Evolutionary conservation across 139 green algal genomes (phyloP).

Genomic region (Pleodorina starrii): DNA sequence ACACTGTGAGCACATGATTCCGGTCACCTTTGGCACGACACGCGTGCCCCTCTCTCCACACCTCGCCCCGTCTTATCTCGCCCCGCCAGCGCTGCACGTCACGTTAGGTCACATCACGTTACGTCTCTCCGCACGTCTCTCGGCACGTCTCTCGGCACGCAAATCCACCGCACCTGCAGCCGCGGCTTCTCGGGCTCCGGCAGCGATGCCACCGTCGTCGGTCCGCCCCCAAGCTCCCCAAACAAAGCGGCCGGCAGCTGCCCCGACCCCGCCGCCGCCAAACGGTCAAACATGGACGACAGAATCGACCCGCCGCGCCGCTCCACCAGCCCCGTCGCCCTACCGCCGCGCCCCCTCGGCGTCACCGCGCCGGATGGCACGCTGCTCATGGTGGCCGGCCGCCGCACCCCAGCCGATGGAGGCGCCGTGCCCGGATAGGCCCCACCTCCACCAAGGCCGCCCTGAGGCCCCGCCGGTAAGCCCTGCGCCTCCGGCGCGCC

Average conservation of each 20-base stretch:
- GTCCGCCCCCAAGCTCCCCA: neutral
- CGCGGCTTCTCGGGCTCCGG: neutral
- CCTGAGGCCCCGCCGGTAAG: no score
- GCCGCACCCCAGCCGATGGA: neutral
- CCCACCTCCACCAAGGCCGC: neutral
- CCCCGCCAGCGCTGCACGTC: no score
- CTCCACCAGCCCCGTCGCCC: neutral
- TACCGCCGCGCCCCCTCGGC: neutral
- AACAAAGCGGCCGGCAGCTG: neutral
- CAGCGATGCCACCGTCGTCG: neutral
- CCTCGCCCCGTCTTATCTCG: no score
- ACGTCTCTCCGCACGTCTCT: no score
- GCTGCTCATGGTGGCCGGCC: neutral
- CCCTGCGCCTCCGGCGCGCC: no score
- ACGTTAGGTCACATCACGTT: no score
- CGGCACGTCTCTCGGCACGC: no score
- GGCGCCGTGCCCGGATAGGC: neutral
- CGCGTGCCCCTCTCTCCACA: no score
- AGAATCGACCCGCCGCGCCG: neutral
- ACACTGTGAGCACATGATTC: no score
- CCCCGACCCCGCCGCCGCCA: conserved; percentile 14
- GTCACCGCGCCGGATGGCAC: neutral
- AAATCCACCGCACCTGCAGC: neutral
- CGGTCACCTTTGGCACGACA: no score
- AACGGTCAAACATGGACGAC: neutral